phyloP scores from a whole-genome alignment of 345 rosid species.

The Arabidopsis arenosa region DNA sequence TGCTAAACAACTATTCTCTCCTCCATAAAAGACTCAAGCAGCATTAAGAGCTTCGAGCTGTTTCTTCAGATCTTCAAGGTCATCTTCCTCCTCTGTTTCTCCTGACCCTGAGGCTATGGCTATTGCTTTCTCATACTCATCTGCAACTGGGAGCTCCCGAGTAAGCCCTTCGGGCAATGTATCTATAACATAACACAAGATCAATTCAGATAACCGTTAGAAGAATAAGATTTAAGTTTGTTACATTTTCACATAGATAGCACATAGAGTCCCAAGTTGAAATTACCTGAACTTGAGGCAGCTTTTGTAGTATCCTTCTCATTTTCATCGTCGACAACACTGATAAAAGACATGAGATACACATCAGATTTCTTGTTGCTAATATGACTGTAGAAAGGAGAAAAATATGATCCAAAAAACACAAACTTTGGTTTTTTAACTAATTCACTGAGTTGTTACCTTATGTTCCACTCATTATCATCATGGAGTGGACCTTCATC shows the following conservation, averaged over 20 bases:
- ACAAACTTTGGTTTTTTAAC: neutral
- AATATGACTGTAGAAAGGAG: neutral
- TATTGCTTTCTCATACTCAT: conserved; percentile 54
- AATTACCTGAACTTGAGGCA: conserved; percentile 68
- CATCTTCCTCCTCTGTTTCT: conserved; percentile 51
- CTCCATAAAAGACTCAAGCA: conserved; percentile 34
- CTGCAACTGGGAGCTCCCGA: conserved; percentile 85
- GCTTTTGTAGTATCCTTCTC: conserved; percentile 48
- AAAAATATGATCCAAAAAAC: neutral
- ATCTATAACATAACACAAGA: conserved; percentile 47
- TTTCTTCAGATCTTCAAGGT: conserved; percentile 79
- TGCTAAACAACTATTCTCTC: conserved; percentile 19
- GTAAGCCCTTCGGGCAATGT: conserved; percentile 87
- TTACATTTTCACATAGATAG: neutral
- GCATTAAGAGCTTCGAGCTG: conserved; percentile 93
- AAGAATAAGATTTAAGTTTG: neutral
- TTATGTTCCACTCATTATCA: conserved; percentile 96
- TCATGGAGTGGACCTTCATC: conserved; percentile 68
- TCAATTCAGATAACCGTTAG: neutral
- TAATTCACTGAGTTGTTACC: conserved; percentile 50
- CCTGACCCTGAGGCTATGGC: conserved; percentile 45
- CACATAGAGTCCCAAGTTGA: conserved; percentile 7
- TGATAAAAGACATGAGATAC: conserved; percentile 35
- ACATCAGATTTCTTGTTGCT: conserved; percentile 25
- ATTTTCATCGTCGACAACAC: conserved; percentile 68